Evolutionary conservation across 2,329 filamentous ascomycete genomes (phyloP).

Genomic region (Pseudocercospora crystallina): DNA sequence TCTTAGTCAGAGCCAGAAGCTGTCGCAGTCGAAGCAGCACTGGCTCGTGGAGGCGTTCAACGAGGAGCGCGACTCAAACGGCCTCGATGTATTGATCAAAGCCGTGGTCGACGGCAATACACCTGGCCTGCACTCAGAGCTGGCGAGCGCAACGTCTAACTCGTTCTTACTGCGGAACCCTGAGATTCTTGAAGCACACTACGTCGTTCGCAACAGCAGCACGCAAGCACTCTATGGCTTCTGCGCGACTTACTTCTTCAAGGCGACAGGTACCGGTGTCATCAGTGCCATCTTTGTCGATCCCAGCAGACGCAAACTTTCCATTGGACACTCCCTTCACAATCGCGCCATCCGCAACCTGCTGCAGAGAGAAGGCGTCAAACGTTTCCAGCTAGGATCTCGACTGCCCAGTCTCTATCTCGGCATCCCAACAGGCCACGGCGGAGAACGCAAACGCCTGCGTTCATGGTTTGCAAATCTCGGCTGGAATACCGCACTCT

Average conservation of each 20-base stretch:
- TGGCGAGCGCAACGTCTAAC: constrained; percentile 67
- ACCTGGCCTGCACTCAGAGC: constrained; percentile 65
- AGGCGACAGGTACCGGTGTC: constrained; percentile 67
- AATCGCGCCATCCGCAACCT: constrained; percentile 78
- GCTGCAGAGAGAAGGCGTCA: constrained; percentile 68
- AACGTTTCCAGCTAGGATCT: constrained; percentile 77
- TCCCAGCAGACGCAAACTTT: constrained; percentile 78
- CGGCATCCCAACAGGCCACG: constrained; percentile 72
- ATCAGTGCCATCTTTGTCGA: constrained; percentile 89
- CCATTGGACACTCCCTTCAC: constrained; percentile 86
- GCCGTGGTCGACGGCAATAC: constrained; percentile 66
- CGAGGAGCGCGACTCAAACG: constrained; percentile 70
- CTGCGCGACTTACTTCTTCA: constrained; percentile 81
- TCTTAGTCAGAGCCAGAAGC: constrained; percentile 81
- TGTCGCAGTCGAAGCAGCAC: constrained; percentile 84
- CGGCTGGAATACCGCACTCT: constrained; percentile 76
- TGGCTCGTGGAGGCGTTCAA: constrained; percentile 93
- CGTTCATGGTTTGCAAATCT: constrained; percentile 85
- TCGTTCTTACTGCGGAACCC: constrained; percentile 74
- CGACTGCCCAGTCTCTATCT: constrained; percentile 82
- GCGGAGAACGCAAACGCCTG: constrained; percentile 59
- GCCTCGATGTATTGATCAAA: constrained; percentile 72
- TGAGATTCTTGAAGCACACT: constrained; percentile 77
- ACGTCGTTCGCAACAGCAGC: constrained; percentile 90
- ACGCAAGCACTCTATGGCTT: constrained; percentile 90